Conservation (phyloP, 768 basidiomycete genomes). For the Pleurotus tuber-regium region DNA sequence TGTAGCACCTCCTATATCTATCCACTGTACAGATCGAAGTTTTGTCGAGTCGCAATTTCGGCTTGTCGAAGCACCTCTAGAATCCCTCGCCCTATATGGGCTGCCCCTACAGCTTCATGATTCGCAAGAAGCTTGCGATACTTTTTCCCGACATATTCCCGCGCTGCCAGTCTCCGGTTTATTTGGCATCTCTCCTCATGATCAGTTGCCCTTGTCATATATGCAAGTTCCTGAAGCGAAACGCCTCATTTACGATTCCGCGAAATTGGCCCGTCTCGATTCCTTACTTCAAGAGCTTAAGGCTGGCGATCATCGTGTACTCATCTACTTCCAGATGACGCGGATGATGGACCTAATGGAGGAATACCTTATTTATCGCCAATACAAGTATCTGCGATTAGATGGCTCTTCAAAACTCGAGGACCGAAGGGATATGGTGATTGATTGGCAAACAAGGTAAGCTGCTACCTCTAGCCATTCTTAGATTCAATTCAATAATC, state of each 20-base stretch:
- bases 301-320: constrained; percentile 85
- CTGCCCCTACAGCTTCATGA: constrained; percentile 67
- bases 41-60: constrained; percentile 72
- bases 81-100: constrained; percentile 80
- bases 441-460: constrained; percentile 97
- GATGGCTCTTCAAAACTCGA: constrained; percentile 95
- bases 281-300: constrained; percentile 89
- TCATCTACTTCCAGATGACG: constrained; percentile 99
- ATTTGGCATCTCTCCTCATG: constrained; percentile 56
- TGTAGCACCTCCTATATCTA: constrained; percentile 78
- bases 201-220: constrained; percentile 76
- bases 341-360: constrained; percentile 99
- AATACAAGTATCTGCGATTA: constrained; percentile 91
- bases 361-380: constrained; percentile 95
- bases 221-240: constrained; percentile 96
- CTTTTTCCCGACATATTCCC: constrained; percentile 51
- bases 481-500: constrained; percentile 6
- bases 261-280: constrained; percentile 91
- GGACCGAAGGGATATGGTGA: constrained; percentile 98
- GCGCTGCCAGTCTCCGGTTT: constrained; percentile 67
- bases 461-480: constrained; percentile 17
- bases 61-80: constrained; percentile 64
- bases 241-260: constrained; percentile 93
- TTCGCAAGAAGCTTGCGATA: constrained; percentile 45
- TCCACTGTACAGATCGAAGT: constrained; percentile 71